These are phyloP conservation scores for Capsaspora owczarzaki DNA, from an alignment of 78 protist genomes.

Conservation along the genomic window DNA sequence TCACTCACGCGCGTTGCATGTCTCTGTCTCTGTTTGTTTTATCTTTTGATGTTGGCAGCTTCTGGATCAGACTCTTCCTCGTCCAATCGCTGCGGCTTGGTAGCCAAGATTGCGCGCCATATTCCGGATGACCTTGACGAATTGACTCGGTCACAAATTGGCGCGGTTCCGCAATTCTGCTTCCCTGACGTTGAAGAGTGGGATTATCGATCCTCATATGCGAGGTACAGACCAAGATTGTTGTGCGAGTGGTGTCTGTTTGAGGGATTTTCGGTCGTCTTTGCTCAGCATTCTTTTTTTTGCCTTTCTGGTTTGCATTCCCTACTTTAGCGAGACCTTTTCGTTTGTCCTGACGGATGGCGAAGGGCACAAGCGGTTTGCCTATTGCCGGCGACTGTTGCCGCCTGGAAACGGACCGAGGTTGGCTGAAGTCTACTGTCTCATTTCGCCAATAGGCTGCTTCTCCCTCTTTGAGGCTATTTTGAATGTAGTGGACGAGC, in stretches of 20 bases:
- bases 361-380: conserved; percentile 8
- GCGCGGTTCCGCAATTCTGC: not conserved
- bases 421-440: not conserved
- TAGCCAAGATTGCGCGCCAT: no score
- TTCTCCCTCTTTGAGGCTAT: not conserved
- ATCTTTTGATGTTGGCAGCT: no score
- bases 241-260: no score
- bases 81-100: no score
- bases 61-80: no score
- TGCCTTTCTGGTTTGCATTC: not conserved
- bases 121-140: no score
- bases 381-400: conserved; percentile 16
- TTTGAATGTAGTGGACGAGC: not conserved
- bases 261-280: not conserved
- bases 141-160: not conserved
- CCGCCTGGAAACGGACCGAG: not conserved
- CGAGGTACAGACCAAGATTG: not conserved
- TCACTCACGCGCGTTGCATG: no score
- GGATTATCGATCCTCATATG: not conserved
- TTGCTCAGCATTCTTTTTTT: no score
- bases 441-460: not conserved
- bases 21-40: no score
- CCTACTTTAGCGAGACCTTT: conserved; percentile 2
- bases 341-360: conserved; percentile 11
- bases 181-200: not conserved